Conservation (phyloP, 768 basidiomycete species). For the Phylloporus arenicola region DNA sequence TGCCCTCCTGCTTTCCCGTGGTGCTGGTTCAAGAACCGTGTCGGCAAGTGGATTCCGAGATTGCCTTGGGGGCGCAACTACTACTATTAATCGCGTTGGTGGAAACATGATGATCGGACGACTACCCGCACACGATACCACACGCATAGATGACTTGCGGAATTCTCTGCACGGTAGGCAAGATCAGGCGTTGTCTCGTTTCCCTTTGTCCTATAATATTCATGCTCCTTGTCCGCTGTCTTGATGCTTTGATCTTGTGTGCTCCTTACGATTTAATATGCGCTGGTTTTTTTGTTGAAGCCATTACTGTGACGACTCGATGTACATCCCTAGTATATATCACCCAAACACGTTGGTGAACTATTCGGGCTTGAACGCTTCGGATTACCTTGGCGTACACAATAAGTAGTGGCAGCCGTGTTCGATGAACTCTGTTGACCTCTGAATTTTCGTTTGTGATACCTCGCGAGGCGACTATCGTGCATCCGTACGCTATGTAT, state of each 20-base stretch:
- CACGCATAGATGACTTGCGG: conserved; percentile 8
- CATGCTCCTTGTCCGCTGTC: conserved; percentile 1
- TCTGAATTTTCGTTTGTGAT: too few species aligned
- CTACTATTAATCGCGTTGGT: conserved; percentile 12
- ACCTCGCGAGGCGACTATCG: too few species aligned
- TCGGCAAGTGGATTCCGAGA: conserved; percentile 18
- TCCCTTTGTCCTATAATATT: background rate
- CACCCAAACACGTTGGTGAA: background rate
- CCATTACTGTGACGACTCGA: background rate
- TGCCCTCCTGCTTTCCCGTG: conserved; percentile 17
- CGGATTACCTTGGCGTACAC: too few species aligned
- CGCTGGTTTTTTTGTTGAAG: conserved; percentile 1
- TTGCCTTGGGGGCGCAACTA: conserved; percentile 20
- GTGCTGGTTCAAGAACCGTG: conserved; percentile 21
- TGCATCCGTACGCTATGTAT: too few species aligned
- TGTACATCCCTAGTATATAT: background rate
- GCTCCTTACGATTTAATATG: conserved; percentile 10
- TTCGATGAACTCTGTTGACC: too few species aligned
- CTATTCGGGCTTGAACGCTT: too few species aligned
- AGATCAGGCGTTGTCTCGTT: background rate
- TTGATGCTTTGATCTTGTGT: conserved; percentile 5
- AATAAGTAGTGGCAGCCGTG: too few species aligned
- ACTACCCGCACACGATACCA: conserved; percentile 17
- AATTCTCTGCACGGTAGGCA: background rate
- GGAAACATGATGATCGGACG: conserved; percentile 10